Percentiles rank a stretch among this genome's conserved stretches.
phyloP scores from a whole-genome alignment of 495 filamentous ascomycete species.

The Podospora australis region DNA sequence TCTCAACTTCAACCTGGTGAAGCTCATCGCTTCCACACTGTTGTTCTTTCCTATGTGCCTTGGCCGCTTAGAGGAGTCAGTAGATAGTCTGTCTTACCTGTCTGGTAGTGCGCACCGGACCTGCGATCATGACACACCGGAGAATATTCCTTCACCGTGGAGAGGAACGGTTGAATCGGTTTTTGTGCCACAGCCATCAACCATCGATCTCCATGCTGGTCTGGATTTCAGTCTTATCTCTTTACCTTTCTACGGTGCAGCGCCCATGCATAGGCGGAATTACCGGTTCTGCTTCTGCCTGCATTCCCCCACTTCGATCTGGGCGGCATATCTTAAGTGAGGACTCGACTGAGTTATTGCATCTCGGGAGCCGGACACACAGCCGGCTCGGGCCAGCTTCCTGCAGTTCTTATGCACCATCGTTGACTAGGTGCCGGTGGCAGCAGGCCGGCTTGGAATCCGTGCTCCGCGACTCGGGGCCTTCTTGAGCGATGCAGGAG shows the following conservation, averaged over 20 bases:
- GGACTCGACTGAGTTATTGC: conserved; percentile 1
- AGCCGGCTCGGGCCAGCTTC: background rate
- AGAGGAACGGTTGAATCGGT: too few species aligned
- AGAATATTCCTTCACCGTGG: too few species aligned
- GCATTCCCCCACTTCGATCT: background rate
- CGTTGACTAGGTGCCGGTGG: conserved; percentile 1
- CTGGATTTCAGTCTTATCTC: too few species aligned
- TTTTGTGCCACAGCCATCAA: too few species aligned
- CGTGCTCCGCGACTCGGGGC: background rate
- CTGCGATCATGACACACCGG: too few species aligned
- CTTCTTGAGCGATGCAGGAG: background rate
- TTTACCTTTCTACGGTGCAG: background rate
- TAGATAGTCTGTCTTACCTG: too few species aligned
- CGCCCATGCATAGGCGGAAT: background rate
- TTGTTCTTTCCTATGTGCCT: too few species aligned
- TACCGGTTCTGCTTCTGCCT: background rate
- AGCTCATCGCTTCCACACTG: background rate
- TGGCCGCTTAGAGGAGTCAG: too few species aligned
- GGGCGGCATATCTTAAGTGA: conserved; percentile 1
- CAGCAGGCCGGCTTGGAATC: background rate
- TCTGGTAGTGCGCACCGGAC: too few species aligned
- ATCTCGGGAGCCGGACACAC: conserved; percentile 11
- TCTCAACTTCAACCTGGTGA: too few species aligned
- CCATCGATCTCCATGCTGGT: too few species aligned
- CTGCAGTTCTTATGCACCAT: background rate